Percentiles rank a stretch among this genome's conserved stretches.
Evolutionary conservation across 345 rosid genomes (phyloP).

Genomic region (Pelargonium nanum): DNA sequence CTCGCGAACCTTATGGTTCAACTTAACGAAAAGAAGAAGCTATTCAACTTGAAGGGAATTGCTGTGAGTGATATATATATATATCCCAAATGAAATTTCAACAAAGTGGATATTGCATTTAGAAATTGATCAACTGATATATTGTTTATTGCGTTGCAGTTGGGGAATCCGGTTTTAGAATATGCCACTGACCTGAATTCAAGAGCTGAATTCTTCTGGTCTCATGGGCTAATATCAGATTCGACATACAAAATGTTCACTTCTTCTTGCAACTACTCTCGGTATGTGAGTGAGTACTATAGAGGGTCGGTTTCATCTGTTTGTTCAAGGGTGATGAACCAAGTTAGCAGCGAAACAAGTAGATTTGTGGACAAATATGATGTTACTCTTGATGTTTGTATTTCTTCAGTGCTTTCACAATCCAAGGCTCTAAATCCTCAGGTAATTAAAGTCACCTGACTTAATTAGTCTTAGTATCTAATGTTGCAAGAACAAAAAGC

Average conservation of each 20-base stretch:
- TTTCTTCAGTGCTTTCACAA: constrained; percentile 20
- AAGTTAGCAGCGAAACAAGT: constrained; percentile 14
- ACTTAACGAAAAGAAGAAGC: constrained; percentile 9
- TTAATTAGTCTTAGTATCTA: neutral
- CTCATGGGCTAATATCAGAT: constrained; percentile 41
- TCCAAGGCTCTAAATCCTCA: constrained; percentile 19
- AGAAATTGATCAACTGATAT: neutral
- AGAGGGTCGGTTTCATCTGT: constrained; percentile 4
- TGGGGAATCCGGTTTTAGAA: constrained; percentile 36
- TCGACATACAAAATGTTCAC: constrained; percentile 20
- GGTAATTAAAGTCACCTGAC: constrained; percentile 10
- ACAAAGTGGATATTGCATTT: neutral
- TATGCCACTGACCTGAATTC: constrained; percentile 22
- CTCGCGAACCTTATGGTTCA: constrained; percentile 25
- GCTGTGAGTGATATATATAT: constrained; percentile 33
- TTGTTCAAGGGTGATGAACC: constrained; percentile 18
- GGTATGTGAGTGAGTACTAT: constrained; percentile 15
- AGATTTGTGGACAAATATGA: constrained; percentile 25
- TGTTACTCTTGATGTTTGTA: constrained; percentile 38
- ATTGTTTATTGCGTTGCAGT: constrained; percentile 8
- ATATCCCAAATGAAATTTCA: neutral
- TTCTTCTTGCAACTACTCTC: constrained; percentile 26
- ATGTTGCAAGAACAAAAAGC: too few species aligned
- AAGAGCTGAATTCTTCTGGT: constrained; percentile 21
- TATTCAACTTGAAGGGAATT: constrained; percentile 25